Conservation (phyloP, 75 land plant genomes). For the Picea sitchensis region DNA sequence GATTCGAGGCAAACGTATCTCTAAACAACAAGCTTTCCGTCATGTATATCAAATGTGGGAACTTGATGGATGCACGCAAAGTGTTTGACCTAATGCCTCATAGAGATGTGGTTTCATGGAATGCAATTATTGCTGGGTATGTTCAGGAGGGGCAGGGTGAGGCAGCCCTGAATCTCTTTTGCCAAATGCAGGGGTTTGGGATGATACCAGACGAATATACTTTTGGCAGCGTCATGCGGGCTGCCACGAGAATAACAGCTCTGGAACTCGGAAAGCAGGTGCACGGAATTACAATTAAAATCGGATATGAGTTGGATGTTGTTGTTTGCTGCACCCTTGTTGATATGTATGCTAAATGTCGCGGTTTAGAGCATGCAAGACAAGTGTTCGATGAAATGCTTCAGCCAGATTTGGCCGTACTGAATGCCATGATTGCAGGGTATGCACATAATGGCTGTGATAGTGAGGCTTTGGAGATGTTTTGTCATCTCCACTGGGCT, state of each 20-base stretch:
- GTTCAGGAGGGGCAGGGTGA: conserved; percentile 19
- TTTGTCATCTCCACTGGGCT: conserved; percentile 7
- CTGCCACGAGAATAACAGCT: conserved; percentile 18
- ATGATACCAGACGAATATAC: conserved; percentile 27
- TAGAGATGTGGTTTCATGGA: conserved; percentile 56
- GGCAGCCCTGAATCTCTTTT: conserved; percentile 24
- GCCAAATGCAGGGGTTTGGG: conserved; percentile 36
- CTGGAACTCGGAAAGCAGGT: conserved; percentile 29
- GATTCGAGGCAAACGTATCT: conserved; percentile 18
- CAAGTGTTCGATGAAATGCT: conserved; percentile 30
- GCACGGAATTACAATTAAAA: conserved; percentile 24
- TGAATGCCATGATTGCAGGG: conserved; percentile 57
- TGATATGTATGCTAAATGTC: conserved; percentile 56
- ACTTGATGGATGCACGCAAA: conserved; percentile 28
- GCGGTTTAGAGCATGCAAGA: conserved; percentile 17
- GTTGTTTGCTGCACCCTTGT: conserved; percentile 47
- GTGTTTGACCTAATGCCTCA: conserved; percentile 27
- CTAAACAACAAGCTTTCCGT: conserved; percentile 45
- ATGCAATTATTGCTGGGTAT: conserved; percentile 43
- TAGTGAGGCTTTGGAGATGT: conserved; percentile 20
- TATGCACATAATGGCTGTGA: conserved; percentile 19
- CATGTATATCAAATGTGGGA: conserved; percentile 64
- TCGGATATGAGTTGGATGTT: conserved; percentile 33
- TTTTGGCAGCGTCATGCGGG: conserved; percentile 42
- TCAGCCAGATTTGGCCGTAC: conserved; percentile 28